Conservation (phyloP, 2,329 filamentous ascomycete species). For the Trichoderma koningii region DNA sequence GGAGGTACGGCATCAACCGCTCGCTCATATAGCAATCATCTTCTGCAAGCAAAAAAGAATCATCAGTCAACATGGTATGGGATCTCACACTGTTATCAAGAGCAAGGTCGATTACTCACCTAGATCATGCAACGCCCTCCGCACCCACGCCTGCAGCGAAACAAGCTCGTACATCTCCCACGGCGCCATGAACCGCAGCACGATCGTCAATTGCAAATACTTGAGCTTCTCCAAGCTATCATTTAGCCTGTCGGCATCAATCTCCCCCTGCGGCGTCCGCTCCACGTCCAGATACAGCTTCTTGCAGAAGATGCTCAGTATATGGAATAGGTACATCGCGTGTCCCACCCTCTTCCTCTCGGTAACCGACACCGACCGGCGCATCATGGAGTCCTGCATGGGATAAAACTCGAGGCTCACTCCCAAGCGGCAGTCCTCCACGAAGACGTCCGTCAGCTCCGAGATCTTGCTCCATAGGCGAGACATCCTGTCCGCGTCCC, state of each 20-base stretch:
- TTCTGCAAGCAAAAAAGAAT: background rate
- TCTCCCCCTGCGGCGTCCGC: too few species aligned
- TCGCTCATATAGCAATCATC: conserved; percentile 6
- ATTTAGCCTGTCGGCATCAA: background rate
- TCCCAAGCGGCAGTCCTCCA: background rate
- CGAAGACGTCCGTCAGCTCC: background rate
- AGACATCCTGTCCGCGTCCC: background rate
- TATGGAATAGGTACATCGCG: conserved; percentile 5
- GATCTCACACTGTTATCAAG: too few species aligned
- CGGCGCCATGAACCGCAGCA: background rate
- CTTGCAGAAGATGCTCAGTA: background rate
- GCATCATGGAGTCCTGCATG: background rate
- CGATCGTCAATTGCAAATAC: background rate
- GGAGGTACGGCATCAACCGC: conserved; percentile 24
- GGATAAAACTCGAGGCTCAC: background rate
- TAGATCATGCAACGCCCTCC: background rate
- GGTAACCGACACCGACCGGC: background rate
- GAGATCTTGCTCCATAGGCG: background rate
- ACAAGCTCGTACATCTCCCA: background rate
- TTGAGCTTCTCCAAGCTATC: background rate
- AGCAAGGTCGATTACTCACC: too few species aligned
- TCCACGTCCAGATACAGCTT: background rate
- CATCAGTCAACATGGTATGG: background rate
- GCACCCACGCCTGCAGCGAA: background rate
- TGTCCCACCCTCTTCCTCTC: background rate